Base-by-base conservation (phyloP, 2,329 filamentous ascomycete genomes). In the Periconia digitata region DNA sequence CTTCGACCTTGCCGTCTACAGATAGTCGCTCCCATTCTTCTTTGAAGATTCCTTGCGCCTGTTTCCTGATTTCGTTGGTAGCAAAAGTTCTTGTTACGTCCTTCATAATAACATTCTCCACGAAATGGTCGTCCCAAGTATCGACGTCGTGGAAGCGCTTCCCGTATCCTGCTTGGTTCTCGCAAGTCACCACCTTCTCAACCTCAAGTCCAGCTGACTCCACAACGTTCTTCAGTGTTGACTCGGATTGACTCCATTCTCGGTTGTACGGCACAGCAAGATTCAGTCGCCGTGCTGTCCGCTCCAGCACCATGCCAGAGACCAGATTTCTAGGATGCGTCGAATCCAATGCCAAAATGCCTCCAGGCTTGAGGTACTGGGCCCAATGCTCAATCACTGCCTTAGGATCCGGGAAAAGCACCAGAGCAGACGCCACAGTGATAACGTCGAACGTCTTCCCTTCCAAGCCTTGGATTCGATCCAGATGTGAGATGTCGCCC, bases 21-120 rank as follows among this genome's bases (percentile, higher is more conserved):
- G 69, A 69, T 37, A 72, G 23, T 32, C 69, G 69, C 21, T 61
- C 60, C 71, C 71, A 74, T 40, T 74, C 72, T 40, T 69, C 65
- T 24, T 63, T 67, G 49, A 64, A 70, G 2, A 69, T 17, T 2
- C 47, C 52, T 35, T 66, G 62, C 2, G 72, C 73, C 47, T 69
- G 59, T 29, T 62, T 59, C 35, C 62, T 49, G 7, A 69, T 56
- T 17, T 69, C 66, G 13, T 64, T 59, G 17, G 58, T 61, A 2
- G 59, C 59, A 49, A 73, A 67, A 0, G 51, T 60, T 23, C 47
- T 56, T 6, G 59, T 51, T 22, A 60, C 48, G 24, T 63, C 50
- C 45, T 60, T 58, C 49, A 62, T 45, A 22, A 66, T 63, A 4
- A 67, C 59, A 6, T 63, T 63, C 32, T 66, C 60, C 6, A 72